Conservation (phyloP, 495 filamentous ascomycete genomes). For the Annulohypoxylon bovei region DNA sequence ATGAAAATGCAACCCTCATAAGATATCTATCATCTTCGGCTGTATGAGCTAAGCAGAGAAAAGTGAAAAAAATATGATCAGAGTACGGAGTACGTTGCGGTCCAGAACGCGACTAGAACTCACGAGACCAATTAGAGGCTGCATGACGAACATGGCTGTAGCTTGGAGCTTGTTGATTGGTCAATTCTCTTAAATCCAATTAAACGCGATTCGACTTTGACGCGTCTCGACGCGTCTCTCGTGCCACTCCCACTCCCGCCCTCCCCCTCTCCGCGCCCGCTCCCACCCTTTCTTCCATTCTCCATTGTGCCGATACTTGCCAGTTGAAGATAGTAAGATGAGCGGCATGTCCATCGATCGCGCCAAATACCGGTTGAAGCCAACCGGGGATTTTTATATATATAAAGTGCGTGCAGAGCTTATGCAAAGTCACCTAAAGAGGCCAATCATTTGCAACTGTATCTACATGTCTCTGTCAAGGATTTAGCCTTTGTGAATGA, state of each 20-base stretch:
- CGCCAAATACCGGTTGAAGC: slow-evolving; percentile 29
- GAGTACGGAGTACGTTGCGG: slow-evolving; percentile 27
- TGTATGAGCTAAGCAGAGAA: slow-evolving; percentile 17
- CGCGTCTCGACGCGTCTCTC: slow-evolving; percentile 31
- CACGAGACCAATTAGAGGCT: slow-evolving; percentile 24
- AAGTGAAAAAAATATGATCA: slow-evolving; percentile 12
- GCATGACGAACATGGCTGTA: slow-evolving; percentile 27
- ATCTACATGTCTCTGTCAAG: background rate
- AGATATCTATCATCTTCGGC: background rate
- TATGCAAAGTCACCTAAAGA: slow-evolving; percentile 19
- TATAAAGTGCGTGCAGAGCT: slow-evolving; percentile 35
- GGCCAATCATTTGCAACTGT: slow-evolving; percentile 11
- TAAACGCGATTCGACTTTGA: slow-evolving; percentile 22
- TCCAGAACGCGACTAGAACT: slow-evolving; percentile 11
- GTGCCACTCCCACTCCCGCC: background rate
- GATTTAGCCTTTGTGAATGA: slow-evolving; percentile 1
- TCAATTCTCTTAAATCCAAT: slow-evolving; percentile 14
- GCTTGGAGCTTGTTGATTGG: slow-evolving; percentile 20
- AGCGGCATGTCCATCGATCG: slow-evolving; percentile 25
- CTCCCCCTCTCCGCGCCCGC: background rate
- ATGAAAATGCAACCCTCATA: slow-evolving; percentile 6
- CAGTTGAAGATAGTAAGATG: slow-evolving; percentile 17
- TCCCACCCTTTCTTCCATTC: background rate
- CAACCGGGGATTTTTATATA: slow-evolving; percentile 38
- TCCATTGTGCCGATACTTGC: slow-evolving; percentile 13